Percentiles rank a stretch among this genome's conserved stretches.
Conservation (phyloP, 805 yeast species). For the Starmerella roubikii region DNA sequence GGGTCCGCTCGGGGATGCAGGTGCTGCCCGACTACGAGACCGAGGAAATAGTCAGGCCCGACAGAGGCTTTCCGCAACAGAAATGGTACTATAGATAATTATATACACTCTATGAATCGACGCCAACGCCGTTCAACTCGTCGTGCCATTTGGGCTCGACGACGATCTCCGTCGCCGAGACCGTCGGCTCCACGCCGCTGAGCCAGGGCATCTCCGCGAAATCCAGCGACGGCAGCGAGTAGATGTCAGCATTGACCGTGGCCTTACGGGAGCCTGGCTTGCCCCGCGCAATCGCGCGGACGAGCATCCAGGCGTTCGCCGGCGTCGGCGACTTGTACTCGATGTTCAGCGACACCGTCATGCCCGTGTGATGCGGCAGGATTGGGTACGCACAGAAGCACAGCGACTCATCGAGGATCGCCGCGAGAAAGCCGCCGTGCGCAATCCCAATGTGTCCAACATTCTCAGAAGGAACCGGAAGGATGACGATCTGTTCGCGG, state of each 20-base stretch:
- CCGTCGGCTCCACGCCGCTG: conserved; percentile 14
- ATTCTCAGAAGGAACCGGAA: conserved; percentile 27
- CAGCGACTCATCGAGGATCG: conserved; percentile 73
- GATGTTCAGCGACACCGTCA: conserved; percentile 65
- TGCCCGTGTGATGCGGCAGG: conserved; percentile 72
- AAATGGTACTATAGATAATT: conserved; percentile 11
- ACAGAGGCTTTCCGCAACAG: conserved; percentile 17
- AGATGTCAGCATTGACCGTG: conserved; percentile 53
- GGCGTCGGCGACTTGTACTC: conserved; percentile 45
- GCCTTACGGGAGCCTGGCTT: conserved; percentile 63
- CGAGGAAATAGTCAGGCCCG: conserved; percentile 13
- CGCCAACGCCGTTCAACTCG: too few relatives aligned
- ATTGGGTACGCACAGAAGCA: conserved; percentile 75
- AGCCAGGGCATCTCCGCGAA: conserved; percentile 9
- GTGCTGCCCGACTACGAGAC: conserved; percentile 20
- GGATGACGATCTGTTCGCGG: conserved; percentile 9
- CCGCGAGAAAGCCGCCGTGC: conserved; percentile 78
- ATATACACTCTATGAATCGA: too few relatives aligned
- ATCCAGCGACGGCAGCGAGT: conserved; percentile 37
- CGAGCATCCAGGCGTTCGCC: conserved; percentile 49
- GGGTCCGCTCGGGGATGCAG: conserved; percentile 19
- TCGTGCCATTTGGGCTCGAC: conserved; percentile 31
- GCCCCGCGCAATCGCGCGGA: conserved; percentile 53
- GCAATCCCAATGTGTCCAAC: conserved; percentile 59
- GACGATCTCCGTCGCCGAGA: conserved; percentile 25